A percentile compares a stretch with the other conserved stretches of the same genome.
These are phyloP conservation scores for Pseudoneurospora amorphoporcata DNA, from an alignment of 495 filamentous ascomycete genomes.

Conservation along the genomic window DNA sequence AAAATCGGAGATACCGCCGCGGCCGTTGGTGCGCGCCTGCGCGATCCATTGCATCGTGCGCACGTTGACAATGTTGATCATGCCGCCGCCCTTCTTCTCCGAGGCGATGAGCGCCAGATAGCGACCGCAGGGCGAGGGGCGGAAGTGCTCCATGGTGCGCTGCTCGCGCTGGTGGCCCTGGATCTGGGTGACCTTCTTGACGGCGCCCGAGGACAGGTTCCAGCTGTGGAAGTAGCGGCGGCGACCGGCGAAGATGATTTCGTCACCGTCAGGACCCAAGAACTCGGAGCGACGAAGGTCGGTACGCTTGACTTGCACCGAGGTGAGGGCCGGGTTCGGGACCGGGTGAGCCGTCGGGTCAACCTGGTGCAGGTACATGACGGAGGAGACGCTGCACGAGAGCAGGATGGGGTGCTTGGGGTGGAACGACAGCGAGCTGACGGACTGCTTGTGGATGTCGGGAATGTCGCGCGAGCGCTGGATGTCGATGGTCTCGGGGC, in stretches of 20 bases:
- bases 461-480: conserved; percentile 46
- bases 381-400: conserved; percentile 73
- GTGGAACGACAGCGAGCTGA: conserved; percentile 82
- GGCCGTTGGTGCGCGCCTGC: conserved; percentile 71
- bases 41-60: conserved; percentile 81
- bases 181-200: conserved; percentile 68
- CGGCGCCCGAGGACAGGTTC: conserved; percentile 68
- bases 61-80: conserved; percentile 75
- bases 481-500: conserved; percentile 82
- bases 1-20: conserved; percentile 77
- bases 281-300: conserved; percentile 75
- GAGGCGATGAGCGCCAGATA: conserved; percentile 74
- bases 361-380: conserved; percentile 82
- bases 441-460: conserved; percentile 51
- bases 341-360: conserved; percentile 58
- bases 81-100: conserved; percentile 70
- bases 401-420: conserved; percentile 78
- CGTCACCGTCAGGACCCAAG: conserved; percentile 46
- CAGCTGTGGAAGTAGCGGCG: conserved; percentile 90
- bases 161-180: conserved; percentile 79
- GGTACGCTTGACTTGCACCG: conserved; percentile 72
- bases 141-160: conserved; percentile 81
- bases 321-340: conserved; percentile 80
- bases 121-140: conserved; percentile 71
- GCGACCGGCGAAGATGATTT: conserved; percentile 75